Percentiles rank a stretch among this genome's conserved stretches.
phyloP scores from a whole-genome alignment of 768 basidiomycete species.

The Pleurotus salmoneostramineus region DNA sequence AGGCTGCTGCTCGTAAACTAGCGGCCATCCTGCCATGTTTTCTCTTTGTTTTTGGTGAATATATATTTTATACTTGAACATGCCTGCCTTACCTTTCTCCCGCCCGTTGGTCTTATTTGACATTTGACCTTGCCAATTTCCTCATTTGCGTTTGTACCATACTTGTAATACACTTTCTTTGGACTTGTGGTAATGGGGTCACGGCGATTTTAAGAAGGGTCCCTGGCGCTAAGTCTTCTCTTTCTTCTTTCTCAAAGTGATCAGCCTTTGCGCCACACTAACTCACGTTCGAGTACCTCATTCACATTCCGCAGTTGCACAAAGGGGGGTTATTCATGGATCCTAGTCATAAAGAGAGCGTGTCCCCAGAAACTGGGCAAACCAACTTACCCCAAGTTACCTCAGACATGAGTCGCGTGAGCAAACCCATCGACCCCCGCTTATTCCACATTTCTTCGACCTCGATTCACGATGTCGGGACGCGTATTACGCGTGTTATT shows the following conservation, averaged over 20 bases:
- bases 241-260: background rate
- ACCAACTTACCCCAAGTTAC: background rate
- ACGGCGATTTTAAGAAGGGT: background rate
- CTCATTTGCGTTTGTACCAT: constrained; percentile 5
- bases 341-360: background rate
- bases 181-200: background rate
- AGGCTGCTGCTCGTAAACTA: constrained; percentile 5
- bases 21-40: background rate
- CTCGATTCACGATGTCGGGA: background rate
- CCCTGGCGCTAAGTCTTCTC: background rate
- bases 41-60: background rate
- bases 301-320: background rate
- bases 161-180: constrained; percentile 5
- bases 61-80: constrained; percentile 3
- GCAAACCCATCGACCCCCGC: background rate
- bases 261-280: constrained; percentile 1
- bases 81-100: background rate
- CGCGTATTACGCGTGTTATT: background rate
- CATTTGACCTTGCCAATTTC: background rate
- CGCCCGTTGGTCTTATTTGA: background rate
- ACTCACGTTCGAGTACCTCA: background rate
- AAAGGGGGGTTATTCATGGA: background rate
- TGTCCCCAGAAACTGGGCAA: background rate
- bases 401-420: background rate
- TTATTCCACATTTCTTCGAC: background rate